Evolutionary conservation across 2,329 filamentous ascomycete species (phyloP), one percentile per base, ranked within the genome.

Genomic region (Rugonectria rugulosa): DNA sequence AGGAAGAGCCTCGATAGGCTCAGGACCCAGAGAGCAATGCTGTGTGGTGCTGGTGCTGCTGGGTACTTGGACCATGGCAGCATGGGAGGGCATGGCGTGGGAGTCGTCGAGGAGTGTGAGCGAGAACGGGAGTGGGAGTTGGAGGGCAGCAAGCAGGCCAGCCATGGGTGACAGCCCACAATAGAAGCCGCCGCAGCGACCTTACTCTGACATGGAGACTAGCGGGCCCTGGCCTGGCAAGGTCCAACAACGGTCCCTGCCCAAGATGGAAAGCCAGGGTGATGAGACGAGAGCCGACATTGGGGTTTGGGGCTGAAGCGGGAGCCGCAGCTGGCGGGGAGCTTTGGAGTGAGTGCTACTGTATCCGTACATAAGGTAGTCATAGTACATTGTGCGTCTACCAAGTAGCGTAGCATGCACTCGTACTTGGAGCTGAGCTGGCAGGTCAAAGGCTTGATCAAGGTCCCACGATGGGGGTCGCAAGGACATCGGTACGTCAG

Each of bases 1-100:
- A 61, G 46, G 63, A 61, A 59, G 64, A 67, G 62, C 62, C 69
- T 71, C 66, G 67, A 72, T 69, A 67, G 65, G 66, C 41, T 61
- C 54, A 46, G 56, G 48, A 57, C 60, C 56, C 41, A 56, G 49
- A 62, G 60, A 51, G 45, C 55, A 59, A 56, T 59, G 59, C 52
- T 51, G 10, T 5, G 7, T 5, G 29, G 5, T 43, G 49, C 61
- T 53, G 60, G 62, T 62, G 59, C 61, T 67, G 56, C 62, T 49
- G 54, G 60, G 59, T 62, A 59, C 37, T 48, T 57, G 60, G 61
- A 48, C n/a, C n/a, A n/a, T n/a, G 36, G 55, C 56, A 56, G 53
- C 61, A 61, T 59, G 60, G 53, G 41, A 41, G 42, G 38, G 38
- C 34, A 54, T 52, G 60, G 49, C 45, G 55, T 47, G 52, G 57